Evolutionary conservation across 176 grass and related monocot genomes (phyloP).

Genomic region (Puccinellia tenuiflora): DNA sequence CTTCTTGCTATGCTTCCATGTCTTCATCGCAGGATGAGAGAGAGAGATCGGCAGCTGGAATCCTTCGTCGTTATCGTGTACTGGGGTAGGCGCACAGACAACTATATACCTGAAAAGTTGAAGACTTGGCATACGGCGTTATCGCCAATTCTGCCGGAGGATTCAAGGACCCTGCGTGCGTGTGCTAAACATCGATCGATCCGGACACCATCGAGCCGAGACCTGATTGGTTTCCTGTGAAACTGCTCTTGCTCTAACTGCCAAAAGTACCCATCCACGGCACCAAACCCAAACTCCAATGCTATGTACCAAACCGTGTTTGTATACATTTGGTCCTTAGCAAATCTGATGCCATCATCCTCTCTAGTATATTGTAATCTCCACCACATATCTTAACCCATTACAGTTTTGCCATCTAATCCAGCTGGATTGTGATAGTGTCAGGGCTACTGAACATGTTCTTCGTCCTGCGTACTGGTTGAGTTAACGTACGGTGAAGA

Average conservation of each 20-base stretch:
- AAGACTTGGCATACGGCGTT: background rate
- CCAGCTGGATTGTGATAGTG: too few relatives aligned
- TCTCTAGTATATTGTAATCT: background rate
- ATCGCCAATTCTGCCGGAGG: conserved; percentile 6
- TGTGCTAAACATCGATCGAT: conserved; percentile 15
- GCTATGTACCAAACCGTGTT: background rate
- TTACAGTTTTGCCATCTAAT: too few relatives aligned
- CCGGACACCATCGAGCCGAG: background rate
- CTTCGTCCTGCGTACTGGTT: too few relatives aligned
- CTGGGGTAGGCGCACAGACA: background rate
- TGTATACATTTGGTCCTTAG: background rate
- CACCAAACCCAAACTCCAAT: conserved; percentile 3
- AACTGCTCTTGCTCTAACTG: conserved; percentile 4
- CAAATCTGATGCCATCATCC: background rate
- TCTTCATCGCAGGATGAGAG: conserved; percentile 2
- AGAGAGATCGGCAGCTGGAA: background rate
- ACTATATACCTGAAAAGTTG: background rate
- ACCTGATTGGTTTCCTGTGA: conserved; percentile 5
- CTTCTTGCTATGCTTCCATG: background rate
- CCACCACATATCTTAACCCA: background rate
- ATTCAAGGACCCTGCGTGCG: conserved; percentile 23
- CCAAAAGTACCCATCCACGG: conserved; percentile 18
- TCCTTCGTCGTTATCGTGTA: background rate
- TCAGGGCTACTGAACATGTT: too few relatives aligned
- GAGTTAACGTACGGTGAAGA: too few relatives aligned